Conservation (phyloP, 2,329 filamentous ascomycete genomes). For the Diaporthe sp. region DNA sequence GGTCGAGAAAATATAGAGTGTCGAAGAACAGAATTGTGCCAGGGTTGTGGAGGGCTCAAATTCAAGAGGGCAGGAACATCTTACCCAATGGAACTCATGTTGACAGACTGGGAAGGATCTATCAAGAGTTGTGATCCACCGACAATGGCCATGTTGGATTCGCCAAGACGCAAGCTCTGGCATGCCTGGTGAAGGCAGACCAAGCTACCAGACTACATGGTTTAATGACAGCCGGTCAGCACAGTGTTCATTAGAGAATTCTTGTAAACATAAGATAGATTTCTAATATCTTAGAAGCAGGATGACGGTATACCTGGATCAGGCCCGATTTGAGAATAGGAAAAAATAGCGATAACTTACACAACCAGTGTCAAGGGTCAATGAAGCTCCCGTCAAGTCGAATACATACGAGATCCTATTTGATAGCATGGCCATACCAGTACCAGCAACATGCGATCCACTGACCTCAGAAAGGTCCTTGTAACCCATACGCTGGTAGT, state of each 20-base stretch:
- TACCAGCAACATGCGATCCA: slow-evolving; percentile 40
- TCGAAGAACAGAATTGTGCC: slow-evolving; percentile 9
- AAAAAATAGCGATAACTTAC: slow-evolving; percentile 15
- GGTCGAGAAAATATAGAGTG: not conserved
- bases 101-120: slow-evolving; percentile 42
- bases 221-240: not conserved
- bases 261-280: not conserved
- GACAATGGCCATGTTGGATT: slow-evolving; percentile 46
- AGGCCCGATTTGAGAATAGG: not conserved
- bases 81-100: slow-evolving; percentile 38
- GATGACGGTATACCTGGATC: not conserved
- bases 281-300: not conserved
- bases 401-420: slow-evolving; percentile 47
- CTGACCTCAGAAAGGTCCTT: slow-evolving; percentile 41
- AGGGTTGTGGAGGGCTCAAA: too few species aligned
- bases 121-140: slow-evolving; percentile 45
- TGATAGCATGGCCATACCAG: slow-evolving; percentile 41
- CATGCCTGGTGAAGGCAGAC: slow-evolving; percentile 49
- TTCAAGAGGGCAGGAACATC: not conserved
- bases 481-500: slow-evolving; percentile 40
- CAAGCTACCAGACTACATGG: slow-evolving; percentile 45
- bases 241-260: not conserved
- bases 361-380: slow-evolving; percentile 51
- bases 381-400: slow-evolving; percentile 46
- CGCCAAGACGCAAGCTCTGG: slow-evolving; percentile 47